These are phyloP conservation scores for Pyrrhoderma noxium DNA, from an alignment of 1,284 basidiomycete genomes.

Conservation along the genomic window DNA sequence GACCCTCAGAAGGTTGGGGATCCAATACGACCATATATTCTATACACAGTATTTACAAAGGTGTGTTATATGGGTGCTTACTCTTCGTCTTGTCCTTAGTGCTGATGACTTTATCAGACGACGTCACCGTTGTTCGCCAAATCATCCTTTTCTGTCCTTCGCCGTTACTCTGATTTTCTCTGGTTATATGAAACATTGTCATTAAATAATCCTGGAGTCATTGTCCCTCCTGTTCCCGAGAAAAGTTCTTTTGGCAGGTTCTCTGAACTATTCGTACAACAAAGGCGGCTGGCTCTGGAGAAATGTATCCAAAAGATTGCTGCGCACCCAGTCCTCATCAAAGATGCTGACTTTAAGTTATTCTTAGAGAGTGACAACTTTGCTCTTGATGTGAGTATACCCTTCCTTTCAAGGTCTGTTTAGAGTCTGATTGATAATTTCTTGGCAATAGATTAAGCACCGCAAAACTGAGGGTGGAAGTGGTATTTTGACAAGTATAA, in stretches of 20 bases:
- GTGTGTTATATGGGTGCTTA: conserved; percentile 33
- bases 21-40: conserved; percentile 84
- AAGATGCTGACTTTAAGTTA: conserved; percentile 76
- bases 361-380: conserved; percentile 89
- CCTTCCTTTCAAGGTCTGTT: not conserved
- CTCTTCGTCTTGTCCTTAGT: conserved; percentile 11
- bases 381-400: conserved; percentile 60
- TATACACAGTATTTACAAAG: conserved; percentile 89
- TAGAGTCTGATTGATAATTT: not conserved
- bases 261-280: conserved; percentile 81
- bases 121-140: conserved; percentile 78
- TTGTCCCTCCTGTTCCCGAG: conserved; percentile 94
- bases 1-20: conserved; percentile 94
- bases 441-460: conserved; percentile 67
- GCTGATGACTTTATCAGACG: conserved; percentile 44
- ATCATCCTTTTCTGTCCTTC: conserved; percentile 81
- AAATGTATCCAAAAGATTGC: conserved; percentile 85
- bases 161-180: conserved; percentile 94
- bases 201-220: conserved; percentile 91
- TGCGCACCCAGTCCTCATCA: conserved; percentile 79
- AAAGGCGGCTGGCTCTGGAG: conserved; percentile 77
- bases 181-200: conserved; percentile 93
- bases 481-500: conserved; percentile 74
- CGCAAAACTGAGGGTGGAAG: conserved; percentile 71
- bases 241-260: conserved; percentile 92